Evolutionary conservation across 768 basidiomycete genomes (phyloP).

Genomic region (Antrodiella citrinella): DNA sequence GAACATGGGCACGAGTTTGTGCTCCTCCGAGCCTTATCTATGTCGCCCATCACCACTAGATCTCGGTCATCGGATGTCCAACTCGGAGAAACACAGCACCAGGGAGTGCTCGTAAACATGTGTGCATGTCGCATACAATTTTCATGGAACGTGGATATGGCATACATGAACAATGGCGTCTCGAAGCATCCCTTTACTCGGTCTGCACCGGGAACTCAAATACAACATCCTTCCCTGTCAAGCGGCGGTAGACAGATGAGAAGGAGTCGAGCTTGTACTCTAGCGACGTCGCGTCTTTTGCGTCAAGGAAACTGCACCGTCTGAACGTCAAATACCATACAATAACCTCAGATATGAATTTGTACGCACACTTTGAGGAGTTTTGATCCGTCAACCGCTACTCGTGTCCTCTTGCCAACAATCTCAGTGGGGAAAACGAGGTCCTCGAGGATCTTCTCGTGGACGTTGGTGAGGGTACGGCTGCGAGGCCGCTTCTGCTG

Average conservation of each 20-base stretch:
- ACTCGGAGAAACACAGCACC: constrained; percentile 2
- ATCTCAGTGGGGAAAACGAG: constrained; percentile 99
- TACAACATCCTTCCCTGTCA: constrained; percentile 95
- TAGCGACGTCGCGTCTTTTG: constrained; percentile 94
- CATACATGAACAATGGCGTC: constrained; percentile 23
- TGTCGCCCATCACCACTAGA: not conserved
- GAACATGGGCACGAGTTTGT: no score
- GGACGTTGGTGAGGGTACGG: constrained; percentile 94
- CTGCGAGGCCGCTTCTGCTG: constrained; percentile 95
- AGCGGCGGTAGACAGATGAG: constrained; percentile 89
- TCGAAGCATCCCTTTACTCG: constrained; percentile 43
- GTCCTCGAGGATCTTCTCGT: constrained; percentile 98
- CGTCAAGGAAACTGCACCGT: constrained; percentile 89
- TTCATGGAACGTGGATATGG: constrained; percentile 22
- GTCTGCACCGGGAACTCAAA: constrained; percentile 83
- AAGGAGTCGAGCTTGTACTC: constrained; percentile 99
- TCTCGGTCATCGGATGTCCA: not conserved
- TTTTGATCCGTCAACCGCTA: constrained; percentile 90
- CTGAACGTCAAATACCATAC: not conserved
- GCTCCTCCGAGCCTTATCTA: not conserved
- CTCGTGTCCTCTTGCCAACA: constrained; percentile 95
- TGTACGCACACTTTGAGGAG: constrained; percentile 90
- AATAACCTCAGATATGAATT: constrained; percentile 9
- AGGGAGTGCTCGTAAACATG: constrained; percentile 11
- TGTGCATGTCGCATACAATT: constrained; percentile 28